Conservation (phyloP, 2,329 filamentous ascomycete genomes). For the Fusarium sp. region DNA sequence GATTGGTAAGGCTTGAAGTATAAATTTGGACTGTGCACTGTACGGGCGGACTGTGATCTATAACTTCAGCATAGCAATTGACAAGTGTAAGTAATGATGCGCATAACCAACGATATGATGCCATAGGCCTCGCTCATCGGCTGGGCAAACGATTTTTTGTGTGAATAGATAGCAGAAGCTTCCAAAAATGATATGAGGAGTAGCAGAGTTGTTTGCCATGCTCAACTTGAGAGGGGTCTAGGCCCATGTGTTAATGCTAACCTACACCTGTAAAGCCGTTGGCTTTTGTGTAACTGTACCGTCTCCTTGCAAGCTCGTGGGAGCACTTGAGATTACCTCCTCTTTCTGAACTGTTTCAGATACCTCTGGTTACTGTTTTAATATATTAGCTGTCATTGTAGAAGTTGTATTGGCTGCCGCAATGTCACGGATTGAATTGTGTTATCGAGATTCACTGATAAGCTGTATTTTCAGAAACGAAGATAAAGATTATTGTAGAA, state of each 20-base stretch:
- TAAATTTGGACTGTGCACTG: conserved; percentile 14
- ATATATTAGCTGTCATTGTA: not conserved
- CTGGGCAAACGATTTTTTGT: no score
- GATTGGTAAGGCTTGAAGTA: conserved; percentile 36
- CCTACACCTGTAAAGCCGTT: not conserved
- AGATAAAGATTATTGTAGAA: no score
- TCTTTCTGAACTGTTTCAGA: not conserved
- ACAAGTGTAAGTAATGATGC: not conserved
- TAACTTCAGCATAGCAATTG: conserved; percentile 6
- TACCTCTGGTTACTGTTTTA: no score
- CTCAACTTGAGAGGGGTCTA: not conserved
- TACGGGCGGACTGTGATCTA: conserved; percentile 30
- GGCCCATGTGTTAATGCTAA: not conserved
- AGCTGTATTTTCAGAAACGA: not conserved
- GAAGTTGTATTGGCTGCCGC: not conserved
- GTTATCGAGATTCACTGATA: not conserved
- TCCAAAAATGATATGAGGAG: not conserved
- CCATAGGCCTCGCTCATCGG: not conserved
- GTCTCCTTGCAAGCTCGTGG: not conserved
- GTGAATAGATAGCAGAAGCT: not conserved
- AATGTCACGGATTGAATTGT: not conserved
- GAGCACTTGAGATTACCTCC: not conserved
- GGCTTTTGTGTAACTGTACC: not conserved
- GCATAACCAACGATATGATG: not conserved
- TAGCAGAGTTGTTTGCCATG: not conserved